Conservation (phyloP, 345 rosid genomes). For the Bruguiera parviflora region DNA sequence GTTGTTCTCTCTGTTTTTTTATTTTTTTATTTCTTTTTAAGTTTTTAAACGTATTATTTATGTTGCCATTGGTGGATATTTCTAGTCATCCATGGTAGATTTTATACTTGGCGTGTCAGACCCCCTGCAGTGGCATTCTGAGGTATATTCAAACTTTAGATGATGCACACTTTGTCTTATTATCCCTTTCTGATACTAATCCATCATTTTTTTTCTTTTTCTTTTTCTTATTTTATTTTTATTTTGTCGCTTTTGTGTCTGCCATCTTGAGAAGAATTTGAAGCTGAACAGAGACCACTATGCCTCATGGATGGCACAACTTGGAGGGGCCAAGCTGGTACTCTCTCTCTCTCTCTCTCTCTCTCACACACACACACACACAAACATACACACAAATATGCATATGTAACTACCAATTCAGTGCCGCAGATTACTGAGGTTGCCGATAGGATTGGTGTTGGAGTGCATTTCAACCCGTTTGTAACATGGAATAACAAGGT, state of each 20-base stretch:
- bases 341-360: constrained; percentile 22
- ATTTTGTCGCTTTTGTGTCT: neutral
- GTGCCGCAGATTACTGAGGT: constrained; percentile 53
- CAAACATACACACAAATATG: too few species aligned
- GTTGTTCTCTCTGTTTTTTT: neutral
- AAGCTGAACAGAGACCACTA: constrained; percentile 75
- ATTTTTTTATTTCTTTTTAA: neutral
- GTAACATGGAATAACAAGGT: constrained; percentile 81
- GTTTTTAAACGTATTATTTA: neutral
- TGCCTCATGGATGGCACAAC: constrained; percentile 72
- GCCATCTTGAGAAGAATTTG: constrained; percentile 54
- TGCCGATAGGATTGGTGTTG: constrained; percentile 76
- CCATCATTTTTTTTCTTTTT: neutral
- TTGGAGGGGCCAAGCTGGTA: constrained; percentile 84
- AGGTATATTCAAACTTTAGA: constrained; percentile 36
- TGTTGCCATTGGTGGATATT: constrained; percentile 6
- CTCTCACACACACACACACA: neutral
- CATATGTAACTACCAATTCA: neutral
- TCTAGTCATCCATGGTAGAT: constrained; percentile 76
- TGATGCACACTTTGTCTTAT: neutral
- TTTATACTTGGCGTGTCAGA: constrained; percentile 81
- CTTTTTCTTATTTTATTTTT: neutral
- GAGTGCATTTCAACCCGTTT: constrained; percentile 90
- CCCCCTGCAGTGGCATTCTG: constrained; percentile 76
- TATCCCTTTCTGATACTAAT: neutral